Conservation (phyloP, 805 yeast genomes). For the Torulaspora franciscae region DNA sequence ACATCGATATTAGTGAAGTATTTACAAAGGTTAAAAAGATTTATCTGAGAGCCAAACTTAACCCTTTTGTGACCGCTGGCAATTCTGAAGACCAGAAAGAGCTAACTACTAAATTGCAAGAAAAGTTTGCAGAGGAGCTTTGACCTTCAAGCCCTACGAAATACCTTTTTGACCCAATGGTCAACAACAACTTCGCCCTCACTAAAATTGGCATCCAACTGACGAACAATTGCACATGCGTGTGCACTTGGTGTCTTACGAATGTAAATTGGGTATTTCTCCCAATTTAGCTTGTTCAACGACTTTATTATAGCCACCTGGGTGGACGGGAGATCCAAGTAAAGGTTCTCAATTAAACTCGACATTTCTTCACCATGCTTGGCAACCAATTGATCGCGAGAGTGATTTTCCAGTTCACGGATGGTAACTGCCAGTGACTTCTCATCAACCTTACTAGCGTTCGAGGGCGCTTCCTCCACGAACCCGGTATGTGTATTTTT, state of each 20-base stretch:
- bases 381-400: conserved; percentile 13
- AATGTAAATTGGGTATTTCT: conserved; percentile 65
- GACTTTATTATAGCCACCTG: conserved; percentile 52
- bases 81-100: conserved; percentile 11
- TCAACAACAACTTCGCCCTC: conserved; percentile 67
- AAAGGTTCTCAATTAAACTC: conserved; percentile 17
- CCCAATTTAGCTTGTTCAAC: conserved; percentile 61
- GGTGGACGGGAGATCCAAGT: conserved; percentile 16
- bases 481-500: conserved; percentile 21
- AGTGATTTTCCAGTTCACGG: conserved; percentile 16
- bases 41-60: conserved; percentile 25
- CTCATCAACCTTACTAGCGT: conserved; percentile 5
- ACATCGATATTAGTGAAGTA: conserved; percentile 12
- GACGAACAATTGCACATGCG: conserved; percentile 76
- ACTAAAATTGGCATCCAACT: conserved; percentile 47
- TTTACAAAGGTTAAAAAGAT: conserved; percentile 26
- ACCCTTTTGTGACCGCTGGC: conserved; percentile 22
- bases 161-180: conserved; percentile 54
- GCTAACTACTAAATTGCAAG: conserved; percentile 15
- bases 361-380: conserved; percentile 8
- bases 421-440: conserved; percentile 16
- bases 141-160: conserved; percentile 20
- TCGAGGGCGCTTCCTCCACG: conserved; percentile 14
- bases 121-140: conserved; percentile 14
- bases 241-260: conserved; percentile 64